Evolutionary conservation across 2,329 filamentous ascomycete genomes (phyloP).

Genomic region (Exutisphaerella laricina): DNA sequence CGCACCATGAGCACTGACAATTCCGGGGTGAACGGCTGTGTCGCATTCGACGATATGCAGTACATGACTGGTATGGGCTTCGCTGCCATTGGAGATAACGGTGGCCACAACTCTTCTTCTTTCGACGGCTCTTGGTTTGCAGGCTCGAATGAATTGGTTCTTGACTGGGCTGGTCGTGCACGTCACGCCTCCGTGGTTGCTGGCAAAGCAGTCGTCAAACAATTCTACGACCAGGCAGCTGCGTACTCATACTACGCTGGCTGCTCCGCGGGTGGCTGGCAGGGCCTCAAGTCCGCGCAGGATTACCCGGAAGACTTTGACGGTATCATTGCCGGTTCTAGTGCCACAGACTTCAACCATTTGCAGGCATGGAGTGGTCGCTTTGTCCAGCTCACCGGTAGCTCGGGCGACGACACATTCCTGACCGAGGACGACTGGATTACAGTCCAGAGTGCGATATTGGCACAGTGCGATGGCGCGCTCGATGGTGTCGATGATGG

Average conservation of each 20-base stretch:
- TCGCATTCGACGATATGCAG: constrained; percentile 31
- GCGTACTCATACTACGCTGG: constrained; percentile 45
- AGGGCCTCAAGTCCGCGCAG: constrained; percentile 44
- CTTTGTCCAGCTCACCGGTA: constrained; percentile 40
- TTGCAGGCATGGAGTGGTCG: constrained; percentile 41
- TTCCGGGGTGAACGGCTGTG: constrained; percentile 32
- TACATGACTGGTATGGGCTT: constrained; percentile 32
- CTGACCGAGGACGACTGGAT: constrained; percentile 38
- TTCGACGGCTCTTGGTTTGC: constrained; percentile 29
- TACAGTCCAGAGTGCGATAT: constrained; percentile 39
- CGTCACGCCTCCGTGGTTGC: constrained; percentile 30
- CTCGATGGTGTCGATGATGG: constrained; percentile 47
- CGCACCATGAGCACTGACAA: constrained; percentile 34
- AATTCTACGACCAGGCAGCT: constrained; percentile 37
- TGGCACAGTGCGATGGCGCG: constrained; percentile 47
- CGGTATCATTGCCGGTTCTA: constrained; percentile 43
- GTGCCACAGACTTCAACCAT: constrained; percentile 42
- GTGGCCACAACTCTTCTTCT: constrained; percentile 31
- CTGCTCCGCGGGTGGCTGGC: constrained; percentile 47
- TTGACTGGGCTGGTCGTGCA: constrained; percentile 32
- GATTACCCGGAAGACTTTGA: constrained; percentile 46
- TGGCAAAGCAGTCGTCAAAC: constrained; percentile 31
- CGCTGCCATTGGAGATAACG: constrained; percentile 32
- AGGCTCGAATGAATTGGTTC: constrained; percentile 29
- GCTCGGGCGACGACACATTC: constrained; percentile 37